phyloP scores from a whole-genome alignment of 2,329 filamentous ascomycete genomes.

The Chalaropsis thielavioides region DNA sequence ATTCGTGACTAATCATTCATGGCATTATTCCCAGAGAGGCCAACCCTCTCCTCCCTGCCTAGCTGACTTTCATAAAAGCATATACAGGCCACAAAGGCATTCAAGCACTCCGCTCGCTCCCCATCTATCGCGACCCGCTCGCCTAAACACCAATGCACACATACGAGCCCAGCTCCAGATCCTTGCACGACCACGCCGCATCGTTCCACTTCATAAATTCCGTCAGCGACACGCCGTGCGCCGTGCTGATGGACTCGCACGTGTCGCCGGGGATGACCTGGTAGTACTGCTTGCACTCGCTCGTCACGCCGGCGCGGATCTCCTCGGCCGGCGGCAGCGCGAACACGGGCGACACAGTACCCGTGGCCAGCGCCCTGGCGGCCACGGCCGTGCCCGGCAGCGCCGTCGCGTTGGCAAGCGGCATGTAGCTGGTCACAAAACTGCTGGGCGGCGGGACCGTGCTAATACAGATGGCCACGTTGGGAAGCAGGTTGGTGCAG shows the following conservation, averaged over 20 bases:
- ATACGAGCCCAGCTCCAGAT: conserved; percentile 7
- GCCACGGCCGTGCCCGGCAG: background rate
- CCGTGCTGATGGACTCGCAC: background rate
- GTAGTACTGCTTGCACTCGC: conserved; percentile 9
- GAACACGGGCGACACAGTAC: too few species aligned
- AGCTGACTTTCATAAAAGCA: too few species aligned
- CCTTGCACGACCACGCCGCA: background rate
- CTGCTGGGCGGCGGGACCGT: background rate
- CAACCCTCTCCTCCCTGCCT: too few species aligned
- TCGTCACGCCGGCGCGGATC: background rate
- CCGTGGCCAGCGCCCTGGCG: background rate
- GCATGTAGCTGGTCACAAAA: background rate
- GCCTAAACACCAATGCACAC: conserved; percentile 3
- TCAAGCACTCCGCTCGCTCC: too few species aligned
- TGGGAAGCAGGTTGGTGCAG: conserved; percentile 16
- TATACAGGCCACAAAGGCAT: too few species aligned
- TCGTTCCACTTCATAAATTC: conserved; percentile 13
- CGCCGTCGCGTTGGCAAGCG: background rate
- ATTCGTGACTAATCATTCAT: background rate
- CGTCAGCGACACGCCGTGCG: background rate
- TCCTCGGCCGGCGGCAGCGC: conserved; percentile 9
- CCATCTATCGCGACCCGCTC: background rate
- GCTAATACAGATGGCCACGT: conserved; percentile 10
- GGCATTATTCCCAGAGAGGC: background rate
- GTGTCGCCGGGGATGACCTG: conserved; percentile 7